Base-by-base conservation (phyloP, 345 rosid species). In the Aquilaria sinensis region DNA sequence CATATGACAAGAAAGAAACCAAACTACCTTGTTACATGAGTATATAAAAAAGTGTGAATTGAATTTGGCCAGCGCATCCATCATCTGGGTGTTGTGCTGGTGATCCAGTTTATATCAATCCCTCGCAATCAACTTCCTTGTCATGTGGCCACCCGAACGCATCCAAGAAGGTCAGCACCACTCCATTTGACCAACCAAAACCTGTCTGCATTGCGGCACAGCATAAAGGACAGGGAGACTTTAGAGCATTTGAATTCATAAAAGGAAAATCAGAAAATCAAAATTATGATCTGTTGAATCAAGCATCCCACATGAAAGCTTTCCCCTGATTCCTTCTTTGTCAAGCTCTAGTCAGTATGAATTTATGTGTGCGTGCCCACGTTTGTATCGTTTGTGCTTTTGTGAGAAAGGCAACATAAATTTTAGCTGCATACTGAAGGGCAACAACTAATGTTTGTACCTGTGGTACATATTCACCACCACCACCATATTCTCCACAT, bases 161-260 rank as follows among this genome's bases (percentile, higher is more conserved):
- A 63, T 94, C 96, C 81, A 94, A 64, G 72, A 94, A 85, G 30
- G 95, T 61, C 80, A 94, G 70, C 31, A 83, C 81, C 51, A 94
- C 97, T 45, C 96, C 97, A 66, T 88, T 94, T n/a, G 99, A 79
- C 99, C 97, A 94, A 15, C 95, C 96, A 64, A 94, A 94, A 52
- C 97, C 97, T 29, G 91, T 88, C 96, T 93, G 85, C 80, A 80
- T 6, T 57, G 15, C 54, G 60, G 1, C 50, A 70, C 10, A 32
- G 12, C 56, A 51, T 60, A 12, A 58, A 4, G 8, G 8, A 0
- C 5, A 2, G 7, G 8, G 8, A 2, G 43, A 9, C 8, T 37
- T 37, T 37, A 9, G 7, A 37, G 43, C 2, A 37, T 37, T 23
- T 23, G 23, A 23, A 23, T 23, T 23, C 23, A 23, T 23, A 23